These are phyloP conservation scores for Rosa multiflora DNA, from an alignment of 306 rosid species.

Conservation along the genomic window DNA sequence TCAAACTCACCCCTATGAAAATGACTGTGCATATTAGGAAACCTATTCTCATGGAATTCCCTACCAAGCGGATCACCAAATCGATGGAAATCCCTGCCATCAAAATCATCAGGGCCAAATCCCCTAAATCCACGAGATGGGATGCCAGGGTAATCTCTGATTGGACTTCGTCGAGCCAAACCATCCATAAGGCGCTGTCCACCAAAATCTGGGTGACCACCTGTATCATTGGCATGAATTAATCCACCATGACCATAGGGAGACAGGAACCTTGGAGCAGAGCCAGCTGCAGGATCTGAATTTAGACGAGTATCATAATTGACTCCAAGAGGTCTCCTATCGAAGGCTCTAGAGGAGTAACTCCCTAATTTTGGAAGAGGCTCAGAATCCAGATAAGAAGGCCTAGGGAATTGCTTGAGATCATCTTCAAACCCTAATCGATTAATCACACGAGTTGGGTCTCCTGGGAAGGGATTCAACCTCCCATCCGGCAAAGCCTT, in stretches of 20 bases:
- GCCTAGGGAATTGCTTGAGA: conserved; percentile 64
- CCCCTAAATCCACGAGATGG: conserved; percentile 55
- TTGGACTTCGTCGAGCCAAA: conserved; percentile 62
- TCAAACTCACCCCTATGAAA: conserved; percentile 75
- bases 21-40: conserved; percentile 58
- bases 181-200: conserved; percentile 64
- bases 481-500: conserved; percentile 48
- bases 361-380: conserved; percentile 50
- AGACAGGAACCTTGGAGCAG: conserved; percentile 37
- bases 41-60: conserved; percentile 62
- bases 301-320: conserved; percentile 35
- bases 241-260: conserved; percentile 30
- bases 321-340: conserved; percentile 38
- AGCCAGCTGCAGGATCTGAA: conserved; percentile 32
- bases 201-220: conserved; percentile 50
- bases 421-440: conserved; percentile 67
- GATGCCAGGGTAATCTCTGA: conserved; percentile 58
- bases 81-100: conserved; percentile 60
- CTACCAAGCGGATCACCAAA: conserved; percentile 59
- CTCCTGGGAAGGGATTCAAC: conserved; percentile 36
- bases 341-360: conserved; percentile 50
- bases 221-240: conserved; percentile 39
- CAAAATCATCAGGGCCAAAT: conserved; percentile 61
- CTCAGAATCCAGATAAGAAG: conserved; percentile 54
- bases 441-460: conserved; percentile 30